Percentiles rank a stretch among this genome's conserved stretches.
These are phyloP conservation scores for Colletotrichum shisoi DNA, from an alignment of 2,329 filamentous ascomycete genomes.

Conservation along the genomic window DNA sequence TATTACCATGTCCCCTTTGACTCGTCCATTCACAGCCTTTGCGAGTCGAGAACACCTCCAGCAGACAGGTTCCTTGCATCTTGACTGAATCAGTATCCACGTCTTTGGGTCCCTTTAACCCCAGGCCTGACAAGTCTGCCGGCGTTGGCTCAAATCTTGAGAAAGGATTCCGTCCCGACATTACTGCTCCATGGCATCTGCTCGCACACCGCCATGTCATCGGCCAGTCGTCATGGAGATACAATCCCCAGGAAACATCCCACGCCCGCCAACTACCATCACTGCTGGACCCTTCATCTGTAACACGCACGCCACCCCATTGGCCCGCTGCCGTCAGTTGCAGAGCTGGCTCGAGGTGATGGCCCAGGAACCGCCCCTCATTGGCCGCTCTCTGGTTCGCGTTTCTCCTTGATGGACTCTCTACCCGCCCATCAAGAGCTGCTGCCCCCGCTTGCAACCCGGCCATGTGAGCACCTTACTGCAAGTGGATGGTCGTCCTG, in stretches of 20 bases:
- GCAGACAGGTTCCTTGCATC: constrained; percentile 27
- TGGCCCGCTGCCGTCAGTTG: constrained; percentile 17
- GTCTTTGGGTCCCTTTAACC: constrained; percentile 16
- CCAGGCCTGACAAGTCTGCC: not conserved
- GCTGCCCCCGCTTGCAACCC: not conserved
- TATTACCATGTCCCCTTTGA: constrained; percentile 13
- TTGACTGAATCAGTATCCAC: constrained; percentile 10
- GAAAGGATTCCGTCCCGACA: not conserved
- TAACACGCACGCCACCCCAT: constrained; percentile 6
- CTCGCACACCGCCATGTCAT: not conserved
- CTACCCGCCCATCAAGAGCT: not conserved
- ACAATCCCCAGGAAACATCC: not conserved
- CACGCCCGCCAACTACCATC: not conserved
- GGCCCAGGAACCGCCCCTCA: constrained; percentile 22
- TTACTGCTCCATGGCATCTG: not conserved
- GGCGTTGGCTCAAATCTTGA: constrained; percentile 5
- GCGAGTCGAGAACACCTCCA: constrained; percentile 24
- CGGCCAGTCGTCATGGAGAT: not conserved
- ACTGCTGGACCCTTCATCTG: constrained; percentile 12
- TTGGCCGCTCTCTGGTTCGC: constrained; percentile 24
- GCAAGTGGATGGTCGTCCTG: not conserved
- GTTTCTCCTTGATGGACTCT: not conserved
- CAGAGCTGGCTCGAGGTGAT: constrained; percentile 14
- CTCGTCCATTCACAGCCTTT: not conserved
- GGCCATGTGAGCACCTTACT: constrained; percentile 23